Evolutionary conservation across 306 rosid species (phyloP), one percentile per base, ranked within the genome.

Genomic region (Cucumis melo): DNA sequence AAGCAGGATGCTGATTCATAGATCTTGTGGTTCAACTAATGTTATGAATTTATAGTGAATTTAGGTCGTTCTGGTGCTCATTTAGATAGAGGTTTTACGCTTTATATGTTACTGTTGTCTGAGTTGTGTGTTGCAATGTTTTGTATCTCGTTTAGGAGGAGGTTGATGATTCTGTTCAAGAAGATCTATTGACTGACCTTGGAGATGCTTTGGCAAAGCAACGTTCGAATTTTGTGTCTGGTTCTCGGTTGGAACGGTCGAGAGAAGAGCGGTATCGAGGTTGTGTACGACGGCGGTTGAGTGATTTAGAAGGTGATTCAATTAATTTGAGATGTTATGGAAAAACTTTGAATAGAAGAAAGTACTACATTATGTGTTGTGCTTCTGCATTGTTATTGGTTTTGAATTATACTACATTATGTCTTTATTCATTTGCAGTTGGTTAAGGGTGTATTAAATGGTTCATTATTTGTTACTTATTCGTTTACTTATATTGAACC

Each of bases 271-370:
- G 97, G 39, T 80, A 82, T 73, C 83, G 79, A 78, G 87, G 86
- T 81, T 90, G 39, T 80, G 82, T 95, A 80, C 88, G 72, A 79
- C 93, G 80, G 77, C 88, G 99, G 57, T 73, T 95, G 78, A 80
- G 83, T 61, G 93, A 90, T 78, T 96, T 95, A 72, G 91, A 92
- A 90, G 98, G 99, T 95, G 21, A 70, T 55, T 51, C 23, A 24
- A 59, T 65, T 81, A 61, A 39, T 71, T 65, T 29, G 20, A 72
- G 81, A 72, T 61, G 17, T 14, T 48, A 51, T 48, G 32, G 17
- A 71, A 71, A 17, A n/a, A 27, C 1, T 16, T 16, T 73, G 44
- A 72, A 42, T 17, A 1, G 39, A 27, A 1, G 39, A 27, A 72
- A 73, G 46, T 17, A 16, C 27, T 73, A 5, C 46, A 5, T 29